phyloP scores from a whole-genome alignment of 345 rosid species.

The Sonneratia caseolaris region DNA sequence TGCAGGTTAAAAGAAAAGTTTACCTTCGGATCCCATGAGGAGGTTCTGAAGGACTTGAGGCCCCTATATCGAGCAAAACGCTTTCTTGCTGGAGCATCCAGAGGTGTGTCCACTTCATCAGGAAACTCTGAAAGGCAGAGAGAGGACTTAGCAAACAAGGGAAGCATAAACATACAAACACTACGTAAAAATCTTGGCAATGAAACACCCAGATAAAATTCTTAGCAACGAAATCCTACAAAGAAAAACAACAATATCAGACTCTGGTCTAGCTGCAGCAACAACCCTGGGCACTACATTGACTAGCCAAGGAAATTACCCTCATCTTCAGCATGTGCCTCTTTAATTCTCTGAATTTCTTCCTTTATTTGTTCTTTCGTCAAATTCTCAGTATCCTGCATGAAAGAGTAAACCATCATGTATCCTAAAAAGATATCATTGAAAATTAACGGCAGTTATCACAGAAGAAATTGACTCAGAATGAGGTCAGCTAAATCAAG shows the following conservation, averaged over 20 bases:
- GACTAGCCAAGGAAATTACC: constrained; percentile 30
- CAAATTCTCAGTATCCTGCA: constrained; percentile 76
- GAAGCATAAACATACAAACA: neutral
- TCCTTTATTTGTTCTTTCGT: constrained; percentile 77
- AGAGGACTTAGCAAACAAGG: neutral
- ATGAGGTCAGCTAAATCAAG: neutral
- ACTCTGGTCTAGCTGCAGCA: neutral
- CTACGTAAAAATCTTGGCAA: neutral
- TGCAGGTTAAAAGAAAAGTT: constrained; percentile 3
- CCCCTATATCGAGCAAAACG: constrained; percentile 93
- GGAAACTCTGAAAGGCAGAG: constrained; percentile 56
- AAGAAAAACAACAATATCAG: neutral
- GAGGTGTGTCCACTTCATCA: constrained; percentile 87
- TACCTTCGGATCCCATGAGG: constrained; percentile 97
- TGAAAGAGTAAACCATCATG: neutral
- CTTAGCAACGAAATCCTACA: neutral
- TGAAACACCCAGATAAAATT: too few species aligned
- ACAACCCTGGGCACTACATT: neutral
- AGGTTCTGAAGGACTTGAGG: constrained; percentile 88
- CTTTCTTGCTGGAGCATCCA: constrained; percentile 77
- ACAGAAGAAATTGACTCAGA: neutral
- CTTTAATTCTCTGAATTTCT: constrained; percentile 69
- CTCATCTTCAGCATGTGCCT: constrained; percentile 84
- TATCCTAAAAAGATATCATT: neutral
- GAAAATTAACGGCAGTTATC: neutral